phyloP scores from a whole-genome alignment of 352 stramenopile species.

The Globisporangium barbulae region DNA sequence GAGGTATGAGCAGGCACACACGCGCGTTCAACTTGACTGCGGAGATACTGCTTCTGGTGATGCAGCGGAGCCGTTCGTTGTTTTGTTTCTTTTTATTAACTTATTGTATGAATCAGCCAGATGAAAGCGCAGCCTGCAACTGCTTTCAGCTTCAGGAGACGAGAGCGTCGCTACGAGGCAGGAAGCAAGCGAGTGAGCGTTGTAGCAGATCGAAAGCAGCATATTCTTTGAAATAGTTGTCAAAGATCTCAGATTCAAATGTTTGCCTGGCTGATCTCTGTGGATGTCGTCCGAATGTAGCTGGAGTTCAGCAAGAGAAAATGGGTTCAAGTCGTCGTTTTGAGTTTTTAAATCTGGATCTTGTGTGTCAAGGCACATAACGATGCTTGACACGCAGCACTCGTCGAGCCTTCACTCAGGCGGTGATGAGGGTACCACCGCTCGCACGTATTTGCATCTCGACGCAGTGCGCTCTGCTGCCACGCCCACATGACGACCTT shows the following conservation, averaged over 20 bases:
- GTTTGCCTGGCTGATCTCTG: not conserved
- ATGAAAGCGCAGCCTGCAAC: not conserved
- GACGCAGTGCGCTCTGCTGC: not conserved
- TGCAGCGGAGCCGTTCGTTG: not conserved
- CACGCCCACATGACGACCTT: no score
- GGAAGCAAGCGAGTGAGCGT: not conserved
- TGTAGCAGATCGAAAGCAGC: no score
- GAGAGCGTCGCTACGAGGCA: no score
- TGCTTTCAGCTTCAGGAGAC: not conserved
- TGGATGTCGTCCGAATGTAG: not conserved
- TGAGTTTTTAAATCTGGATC: not conserved
- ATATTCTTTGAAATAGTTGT: not conserved
- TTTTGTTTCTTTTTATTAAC: conserved; percentile 8
- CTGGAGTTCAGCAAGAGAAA: not conserved
- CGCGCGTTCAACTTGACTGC: not conserved
- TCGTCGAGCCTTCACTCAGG: no score
- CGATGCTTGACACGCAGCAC: not conserved
- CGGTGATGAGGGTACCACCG: no score
- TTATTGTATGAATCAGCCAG: conserved; percentile 14
- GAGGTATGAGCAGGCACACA: no score
- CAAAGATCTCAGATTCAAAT: not conserved
- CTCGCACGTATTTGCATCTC: not conserved
- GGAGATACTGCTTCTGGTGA: not conserved
- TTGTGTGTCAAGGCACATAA: not conserved
- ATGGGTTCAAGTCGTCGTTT: not conserved